These are phyloP conservation scores for Aureobasidium leucospermi DNA, from an alignment of 2,329 filamentous ascomycete genomes.

Conservation along the genomic window DNA sequence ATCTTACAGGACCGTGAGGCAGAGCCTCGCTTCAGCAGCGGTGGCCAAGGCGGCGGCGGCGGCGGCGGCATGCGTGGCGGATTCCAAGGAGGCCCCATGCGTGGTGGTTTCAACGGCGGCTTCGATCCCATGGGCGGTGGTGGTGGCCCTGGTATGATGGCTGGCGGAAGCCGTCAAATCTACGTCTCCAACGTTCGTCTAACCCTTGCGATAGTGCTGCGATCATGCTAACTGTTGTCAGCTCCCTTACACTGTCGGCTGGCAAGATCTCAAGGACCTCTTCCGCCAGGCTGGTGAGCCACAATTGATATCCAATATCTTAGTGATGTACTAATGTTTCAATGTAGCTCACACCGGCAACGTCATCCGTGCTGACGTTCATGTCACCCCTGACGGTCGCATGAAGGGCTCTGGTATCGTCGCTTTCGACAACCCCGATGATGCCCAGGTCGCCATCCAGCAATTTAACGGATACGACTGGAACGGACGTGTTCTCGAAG, in stretches of 20 bases:
- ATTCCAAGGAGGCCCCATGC: constrained; percentile 39
- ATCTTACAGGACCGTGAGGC: constrained; percentile 79
- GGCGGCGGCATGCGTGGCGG: constrained; percentile 41
- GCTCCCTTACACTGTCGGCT: constrained; percentile 96
- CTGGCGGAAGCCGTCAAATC: constrained; percentile 74
- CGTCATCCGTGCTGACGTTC: constrained; percentile 92
- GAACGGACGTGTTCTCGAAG: constrained; percentile 88
- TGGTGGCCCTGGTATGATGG: constrained; percentile 43
- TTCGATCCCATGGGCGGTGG: constrained; percentile 40
- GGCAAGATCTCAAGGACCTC: constrained; percentile 98
- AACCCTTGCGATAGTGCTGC: constrained; percentile 18
- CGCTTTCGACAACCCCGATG: constrained; percentile 88
- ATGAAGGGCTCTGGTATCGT: constrained; percentile 97
- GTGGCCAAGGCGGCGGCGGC: constrained; percentile 39
- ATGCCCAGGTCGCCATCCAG: constrained; percentile 90
- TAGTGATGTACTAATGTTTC: not conserved
- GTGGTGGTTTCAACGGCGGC: constrained; percentile 45
- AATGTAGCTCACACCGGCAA: constrained; percentile 51
- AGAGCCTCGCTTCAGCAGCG: constrained; percentile 86
- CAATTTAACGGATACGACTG: constrained; percentile 99
- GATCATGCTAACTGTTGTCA: constrained; percentile 37
- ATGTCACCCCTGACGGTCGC: constrained; percentile 81
- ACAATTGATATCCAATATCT: not conserved
- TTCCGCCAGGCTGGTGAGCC: constrained; percentile 94
- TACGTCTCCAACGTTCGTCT: constrained; percentile 95